phyloP scores from a whole-genome alignment of 2,329 filamentous ascomycete species.

The Phoma sp. region DNA sequence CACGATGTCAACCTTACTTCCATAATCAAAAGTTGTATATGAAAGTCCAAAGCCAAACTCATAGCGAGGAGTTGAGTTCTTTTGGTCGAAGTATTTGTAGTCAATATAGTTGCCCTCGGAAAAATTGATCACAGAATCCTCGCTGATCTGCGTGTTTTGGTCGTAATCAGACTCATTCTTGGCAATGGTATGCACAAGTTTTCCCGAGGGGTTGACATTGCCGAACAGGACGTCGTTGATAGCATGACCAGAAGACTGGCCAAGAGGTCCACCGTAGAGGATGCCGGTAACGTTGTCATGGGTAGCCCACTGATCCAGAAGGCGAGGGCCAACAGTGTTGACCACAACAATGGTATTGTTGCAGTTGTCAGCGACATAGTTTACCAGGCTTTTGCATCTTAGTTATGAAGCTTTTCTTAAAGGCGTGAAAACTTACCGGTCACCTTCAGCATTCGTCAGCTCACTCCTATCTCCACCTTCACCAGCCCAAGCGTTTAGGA shows the following conservation, averaged over 20 bases:
- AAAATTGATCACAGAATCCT: conserved; percentile 61
- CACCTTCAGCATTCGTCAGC: conserved; percentile 11
- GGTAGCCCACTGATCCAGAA: conserved; percentile 76
- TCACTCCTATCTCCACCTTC: conserved; percentile 17
- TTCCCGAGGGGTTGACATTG: conserved; percentile 72
- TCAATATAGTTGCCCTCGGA: conserved; percentile 79
- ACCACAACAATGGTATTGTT: conserved; percentile 57
- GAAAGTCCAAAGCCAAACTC: conserved; percentile 77
- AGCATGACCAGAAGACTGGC: conserved; percentile 78
- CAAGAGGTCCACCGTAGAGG: conserved; percentile 78
- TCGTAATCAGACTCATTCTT: conserved; percentile 70
- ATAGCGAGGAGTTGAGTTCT: conserved; percentile 68
- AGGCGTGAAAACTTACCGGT: conserved; percentile 1
- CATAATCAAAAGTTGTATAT: conserved; percentile 76
- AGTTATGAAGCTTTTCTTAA: background rate
- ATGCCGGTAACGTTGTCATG: conserved; percentile 81
- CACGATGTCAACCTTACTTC: conserved; percentile 1
- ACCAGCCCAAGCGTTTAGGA: conserved; percentile 25
- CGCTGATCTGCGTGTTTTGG: conserved; percentile 57
- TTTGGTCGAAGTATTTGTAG: conserved; percentile 73
- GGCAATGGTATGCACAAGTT: conserved; percentile 79
- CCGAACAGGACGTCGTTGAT: conserved; percentile 81
- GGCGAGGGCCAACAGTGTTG: conserved; percentile 66
- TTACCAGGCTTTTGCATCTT: conserved; percentile 37
- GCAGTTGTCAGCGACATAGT: conserved; percentile 52